These are phyloP conservation scores for Clitopilus hobsonii DNA, from an alignment of 768 basidiomycete species.

Conservation along the genomic window DNA sequence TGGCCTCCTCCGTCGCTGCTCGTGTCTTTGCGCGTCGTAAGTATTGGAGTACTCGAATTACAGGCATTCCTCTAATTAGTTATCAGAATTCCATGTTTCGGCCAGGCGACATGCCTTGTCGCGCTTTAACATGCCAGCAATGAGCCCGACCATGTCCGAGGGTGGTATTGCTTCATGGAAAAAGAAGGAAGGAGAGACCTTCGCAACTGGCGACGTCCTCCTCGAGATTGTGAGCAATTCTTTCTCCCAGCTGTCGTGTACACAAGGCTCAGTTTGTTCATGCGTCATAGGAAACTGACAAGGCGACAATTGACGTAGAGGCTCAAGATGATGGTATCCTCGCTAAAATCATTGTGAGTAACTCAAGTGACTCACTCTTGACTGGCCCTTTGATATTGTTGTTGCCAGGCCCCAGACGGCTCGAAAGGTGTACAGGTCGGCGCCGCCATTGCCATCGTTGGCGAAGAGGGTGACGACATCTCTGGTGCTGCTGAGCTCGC, in stretches of 20 bases:
- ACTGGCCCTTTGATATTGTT: not conserved
- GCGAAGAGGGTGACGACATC: slow-evolving; percentile 93
- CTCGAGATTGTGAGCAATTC: slow-evolving; percentile 79
- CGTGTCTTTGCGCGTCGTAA: slow-evolving; percentile 65
- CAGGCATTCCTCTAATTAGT: not conserved
- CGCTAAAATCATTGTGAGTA: slow-evolving; percentile 93
- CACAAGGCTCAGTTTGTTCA: slow-evolving; percentile 11
- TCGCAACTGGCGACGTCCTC: slow-evolving; percentile 86
- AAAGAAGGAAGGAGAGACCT: slow-evolving; percentile 91
- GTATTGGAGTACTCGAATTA: slow-evolving; percentile 14
- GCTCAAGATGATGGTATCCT: slow-evolving; percentile 96
- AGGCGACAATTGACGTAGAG: slow-evolving; percentile 99
- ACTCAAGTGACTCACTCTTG: not conserved
- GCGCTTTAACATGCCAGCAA: slow-evolving; percentile 94
- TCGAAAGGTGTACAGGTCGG: slow-evolving; percentile 87
- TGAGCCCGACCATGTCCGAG: slow-evolving; percentile 99
- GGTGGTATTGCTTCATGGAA: slow-evolving; percentile 98
- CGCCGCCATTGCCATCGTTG: slow-evolving; percentile 84
- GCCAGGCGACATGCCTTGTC: slow-evolving; percentile 73
- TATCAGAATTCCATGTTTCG: slow-evolving; percentile 77
- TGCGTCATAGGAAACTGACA: slow-evolving; percentile 88
- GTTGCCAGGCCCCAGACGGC: slow-evolving; percentile 68
- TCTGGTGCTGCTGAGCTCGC: slow-evolving; percentile 77
- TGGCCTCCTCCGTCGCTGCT: slow-evolving; percentile 57
- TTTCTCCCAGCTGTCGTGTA: not conserved